Conservation (phyloP, 1,139 yeast species). For the Taphrina communis region DNA sequence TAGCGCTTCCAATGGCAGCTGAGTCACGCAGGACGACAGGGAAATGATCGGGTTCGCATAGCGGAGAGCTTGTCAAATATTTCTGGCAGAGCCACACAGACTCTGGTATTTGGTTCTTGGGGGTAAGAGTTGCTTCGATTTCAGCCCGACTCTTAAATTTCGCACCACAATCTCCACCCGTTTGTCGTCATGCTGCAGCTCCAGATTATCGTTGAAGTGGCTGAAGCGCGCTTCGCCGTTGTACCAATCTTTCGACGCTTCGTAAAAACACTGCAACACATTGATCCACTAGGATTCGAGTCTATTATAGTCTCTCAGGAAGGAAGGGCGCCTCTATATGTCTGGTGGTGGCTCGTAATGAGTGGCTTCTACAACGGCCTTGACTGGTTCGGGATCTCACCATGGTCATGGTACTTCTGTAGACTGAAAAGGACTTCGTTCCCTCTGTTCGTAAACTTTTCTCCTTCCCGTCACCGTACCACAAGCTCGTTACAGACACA, state of each 20-base stretch:
- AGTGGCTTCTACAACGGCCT: not conserved
- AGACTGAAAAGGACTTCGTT: too few relatives aligned
- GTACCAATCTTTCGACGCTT: slow-evolving; percentile 1
- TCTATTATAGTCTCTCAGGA: too few relatives aligned
- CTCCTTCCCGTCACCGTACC: too few relatives aligned
- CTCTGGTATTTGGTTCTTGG: not conserved
- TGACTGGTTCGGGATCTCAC: not conserved
- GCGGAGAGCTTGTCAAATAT: not conserved
- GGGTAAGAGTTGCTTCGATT: not conserved
- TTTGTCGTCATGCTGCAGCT: slow-evolving; percentile 8
- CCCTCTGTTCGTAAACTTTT: too few relatives aligned
- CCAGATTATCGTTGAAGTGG: not conserved
- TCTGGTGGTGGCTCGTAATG: not conserved
- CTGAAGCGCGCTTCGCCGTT: not conserved
- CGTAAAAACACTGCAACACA: not conserved
- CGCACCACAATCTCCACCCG: slow-evolving; percentile 3
- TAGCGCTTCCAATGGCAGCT: too few relatives aligned
- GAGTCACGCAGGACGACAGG: not conserved
- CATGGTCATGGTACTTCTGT: not conserved
- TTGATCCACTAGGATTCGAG: too few relatives aligned
- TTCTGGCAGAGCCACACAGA: not conserved
- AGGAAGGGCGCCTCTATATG: not conserved
- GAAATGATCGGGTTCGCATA: not conserved
- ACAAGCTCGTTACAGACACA: not conserved
- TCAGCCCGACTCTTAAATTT: not conserved